Evolutionary conservation across 768 basidiomycete genomes (phyloP), one percentile per base, ranked within the genome.

Genomic region (Russula vinacea): DNA sequence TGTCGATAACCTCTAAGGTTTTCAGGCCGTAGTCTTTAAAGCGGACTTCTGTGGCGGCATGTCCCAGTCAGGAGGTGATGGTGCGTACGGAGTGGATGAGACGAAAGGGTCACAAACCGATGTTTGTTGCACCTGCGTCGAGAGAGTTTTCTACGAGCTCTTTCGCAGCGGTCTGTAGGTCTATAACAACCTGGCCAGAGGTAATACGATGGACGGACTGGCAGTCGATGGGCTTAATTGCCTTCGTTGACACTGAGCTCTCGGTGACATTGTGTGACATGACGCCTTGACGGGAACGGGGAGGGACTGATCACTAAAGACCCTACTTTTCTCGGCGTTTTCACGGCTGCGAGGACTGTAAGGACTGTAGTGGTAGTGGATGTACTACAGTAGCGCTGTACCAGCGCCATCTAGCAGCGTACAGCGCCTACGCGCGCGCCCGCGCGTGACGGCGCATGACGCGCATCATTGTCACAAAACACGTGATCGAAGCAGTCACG

Each of bases 111-210:
- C 22, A 70, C 86, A 35, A 51, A 91, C 96, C 95, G 47, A 99
- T 84, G 68, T 77, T 85, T 0, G 90, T 94, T 0, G 94, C 92
- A 0, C 89, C 90, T 1, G 97, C 94, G 73, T 99, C 97, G 33
- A 98, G 77, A 62, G 92, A 91, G 73, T 99, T 99, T 76, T 99
- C 97, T 2, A 99, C 84, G 10, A 98, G 84, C 74, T 99, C 97
- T 73, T 98, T 99, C 63, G 98, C 87, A 1, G 94, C 93, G 0
- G 90, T 91, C 72, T 94, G 93, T 0, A 98, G 83, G 73, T 97
- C 94, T 32, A 95, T 81, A 1, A 98, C 90, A 52, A 98, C 96
- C 73, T 98, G 97, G 2, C 96, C 96, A 2, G 93, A 93, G 0
- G 94, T 91, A 59, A 99, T 91, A 59, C 84, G 81, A 73, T 98